Evolutionary conservation across 2,329 filamentous ascomycete genomes (phyloP).

Genomic region (Claviceps africana): DNA sequence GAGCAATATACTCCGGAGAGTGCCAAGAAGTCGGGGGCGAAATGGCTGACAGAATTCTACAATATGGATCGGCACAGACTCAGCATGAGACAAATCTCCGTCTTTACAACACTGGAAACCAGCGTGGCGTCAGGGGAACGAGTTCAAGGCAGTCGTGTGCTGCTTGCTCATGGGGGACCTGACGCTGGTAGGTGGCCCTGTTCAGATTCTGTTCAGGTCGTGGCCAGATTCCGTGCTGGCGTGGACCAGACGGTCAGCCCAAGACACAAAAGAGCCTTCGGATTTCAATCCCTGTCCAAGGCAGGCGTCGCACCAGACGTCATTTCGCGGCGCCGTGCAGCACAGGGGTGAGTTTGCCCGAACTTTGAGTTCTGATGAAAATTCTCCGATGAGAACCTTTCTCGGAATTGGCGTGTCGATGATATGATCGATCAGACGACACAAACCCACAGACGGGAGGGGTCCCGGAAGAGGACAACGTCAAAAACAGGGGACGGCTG

Average conservation of each 20-base stretch:
- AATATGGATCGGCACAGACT: slow-evolving; percentile 19
- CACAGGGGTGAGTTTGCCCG: not conserved
- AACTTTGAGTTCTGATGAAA: not conserved
- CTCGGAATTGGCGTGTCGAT: not conserved
- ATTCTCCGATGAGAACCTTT: not conserved
- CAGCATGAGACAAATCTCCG: slow-evolving; percentile 12
- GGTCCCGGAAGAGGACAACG: not conserved
- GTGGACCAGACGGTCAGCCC: too few relatives aligned
- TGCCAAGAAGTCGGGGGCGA: slow-evolving; percentile 26
- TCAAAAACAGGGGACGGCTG: not conserved
- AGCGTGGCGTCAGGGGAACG: not conserved
- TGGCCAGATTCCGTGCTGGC: not conserved
- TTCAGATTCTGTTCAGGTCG: not conserved
- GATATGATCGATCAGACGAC: not conserved
- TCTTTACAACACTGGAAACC: not conserved
- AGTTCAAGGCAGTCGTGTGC: not conserved
- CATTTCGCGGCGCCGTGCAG: not conserved
- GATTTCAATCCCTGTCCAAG: too few relatives aligned
- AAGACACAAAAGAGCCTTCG: too few relatives aligned
- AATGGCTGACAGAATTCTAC: slow-evolving; percentile 18
- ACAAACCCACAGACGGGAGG: not conserved
- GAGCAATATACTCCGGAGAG: slow-evolving; percentile 17
- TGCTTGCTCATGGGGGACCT: not conserved
- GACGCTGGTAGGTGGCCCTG: not conserved
- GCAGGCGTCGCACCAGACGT: not conserved